Evolutionary conservation across 805 yeast genomes (phyloP).

Genomic region (Metschnikowia corniflorae): DNA sequence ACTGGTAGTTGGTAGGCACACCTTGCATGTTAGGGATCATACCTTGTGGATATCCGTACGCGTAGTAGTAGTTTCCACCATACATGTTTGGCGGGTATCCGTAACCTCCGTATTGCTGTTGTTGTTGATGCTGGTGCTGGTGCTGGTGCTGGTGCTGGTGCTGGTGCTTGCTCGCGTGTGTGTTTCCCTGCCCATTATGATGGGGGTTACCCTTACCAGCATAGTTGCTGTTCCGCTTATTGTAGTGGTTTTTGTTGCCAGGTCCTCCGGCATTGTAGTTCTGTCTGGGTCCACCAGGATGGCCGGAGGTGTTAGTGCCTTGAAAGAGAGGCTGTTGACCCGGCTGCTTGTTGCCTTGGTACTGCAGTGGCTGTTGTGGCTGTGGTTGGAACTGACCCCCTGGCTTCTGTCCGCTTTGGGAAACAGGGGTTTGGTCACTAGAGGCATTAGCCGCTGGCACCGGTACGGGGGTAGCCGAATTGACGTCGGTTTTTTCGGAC

Average conservation of each 20-base stretch:
- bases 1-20: conserved; percentile 14
- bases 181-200: conserved; percentile 11
- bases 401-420: conserved; percentile 1
- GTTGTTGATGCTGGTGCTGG: conserved; percentile 9
- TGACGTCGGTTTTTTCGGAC: conserved; percentile 14
- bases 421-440: no score
- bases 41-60: conserved; percentile 13
- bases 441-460: no score
- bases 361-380: conserved; percentile 8
- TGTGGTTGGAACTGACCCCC: background rate
- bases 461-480: no score
- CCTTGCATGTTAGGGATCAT: conserved; percentile 18
- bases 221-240: conserved; percentile 16
- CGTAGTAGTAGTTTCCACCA: conserved; percentile 14
- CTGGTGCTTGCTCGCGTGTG: conserved; percentile 15
- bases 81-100: conserved; percentile 14
- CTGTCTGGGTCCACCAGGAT: no score
- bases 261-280: conserved; percentile 4
- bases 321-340: background rate
- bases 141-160: conserved; percentile 7
- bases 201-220: conserved; percentile 13
- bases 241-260: conserved; percentile 15
- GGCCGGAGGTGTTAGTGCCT: conserved; percentile 9
- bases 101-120: conserved; percentile 17
- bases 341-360: conserved; percentile 5